Evolutionary conservation across 345 rosid species (phyloP).

Genomic region (Eucalyptus pumila): DNA sequence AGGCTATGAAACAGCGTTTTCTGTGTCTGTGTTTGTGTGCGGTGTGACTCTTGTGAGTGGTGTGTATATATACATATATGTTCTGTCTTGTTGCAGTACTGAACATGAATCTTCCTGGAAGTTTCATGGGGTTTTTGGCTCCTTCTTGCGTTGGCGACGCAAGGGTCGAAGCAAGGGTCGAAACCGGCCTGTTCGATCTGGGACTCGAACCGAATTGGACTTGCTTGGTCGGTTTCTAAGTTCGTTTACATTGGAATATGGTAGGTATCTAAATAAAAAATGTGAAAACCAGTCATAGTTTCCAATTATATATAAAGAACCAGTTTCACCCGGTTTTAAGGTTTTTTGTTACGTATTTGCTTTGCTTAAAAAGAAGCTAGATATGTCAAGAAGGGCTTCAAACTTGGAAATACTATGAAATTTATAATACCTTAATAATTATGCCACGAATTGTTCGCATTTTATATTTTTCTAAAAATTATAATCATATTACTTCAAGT

Average conservation of each 20-base stretch:
- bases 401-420: neutral
- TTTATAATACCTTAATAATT: neutral
- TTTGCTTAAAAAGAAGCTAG: neutral
- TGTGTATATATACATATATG: neutral
- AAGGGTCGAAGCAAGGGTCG: neutral
- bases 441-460: neutral
- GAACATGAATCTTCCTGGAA: neutral
- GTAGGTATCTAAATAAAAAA: neutral
- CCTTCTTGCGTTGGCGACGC: neutral
- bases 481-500: neutral
- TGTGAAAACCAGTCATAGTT: neutral
- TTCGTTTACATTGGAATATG: accelerated
- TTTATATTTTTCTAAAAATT: neutral
- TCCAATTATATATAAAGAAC: neutral
- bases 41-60: neutral
- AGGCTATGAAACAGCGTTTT: neutral
- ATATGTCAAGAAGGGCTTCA: neutral
- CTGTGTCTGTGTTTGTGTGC: neutral
- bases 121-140: neutral
- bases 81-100: neutral
- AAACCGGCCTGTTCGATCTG: neutral
- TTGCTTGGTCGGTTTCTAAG: neutral
- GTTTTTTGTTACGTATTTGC: neutral
- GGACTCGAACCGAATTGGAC: neutral
- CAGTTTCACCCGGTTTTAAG: neutral